Evolutionary conservation across 2,329 filamentous ascomycete species (phyloP), one percentile per base, ranked within the genome.

Genomic region (Pseudocercospora pini-densiflorae): DNA sequence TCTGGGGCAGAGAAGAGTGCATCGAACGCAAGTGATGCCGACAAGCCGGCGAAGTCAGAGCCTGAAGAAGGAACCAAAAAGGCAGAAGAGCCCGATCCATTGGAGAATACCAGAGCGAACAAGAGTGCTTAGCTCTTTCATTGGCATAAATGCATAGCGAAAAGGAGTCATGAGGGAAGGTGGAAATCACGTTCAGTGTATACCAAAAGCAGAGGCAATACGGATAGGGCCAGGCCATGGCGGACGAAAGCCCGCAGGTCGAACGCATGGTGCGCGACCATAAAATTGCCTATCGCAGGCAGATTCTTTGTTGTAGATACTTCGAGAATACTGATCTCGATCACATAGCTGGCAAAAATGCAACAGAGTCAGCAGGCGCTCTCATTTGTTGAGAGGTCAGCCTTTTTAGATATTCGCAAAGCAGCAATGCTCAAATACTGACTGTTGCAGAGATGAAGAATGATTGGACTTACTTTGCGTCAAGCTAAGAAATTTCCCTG

Each of bases 311-410:
- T 43, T 58, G 55, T 58, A 43, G 31, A 58, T 58, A 58, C 9
- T 58, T 58, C 9, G 16, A 40, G n/a, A n/a, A n/a, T n/a, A 43
- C 55, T 58, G 55, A 58, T 43, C 19, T 6, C 27, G 31, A 58
- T 58, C 55, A 61, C 40, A 61, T 47, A 49, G 27, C 58, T 61
- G 40, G 16, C 40, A 47, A 9, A 40, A 27, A n/a, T n/a, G n/a
- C n/a, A n/a, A n/a, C n/a, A n/a, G n/a, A 59, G 58, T 61, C 58
- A 47, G 29, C 55, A 36, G 55, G 55, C 55, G 55, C 55, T 58
- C 55, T 58, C 19, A 16, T n/a, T n/a, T n/a, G 27, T 3, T 10
- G 3, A 58, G 55, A 58, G 55, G 55, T 58, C 55, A 43, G 55
- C 55, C 55, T 58, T 27, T 7, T 58, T 19, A 29, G n/a, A n/a